These are phyloP conservation scores for Kodamaea sagamina DNA, from an alignment of 805 yeast species.

Conservation along the genomic window DNA sequence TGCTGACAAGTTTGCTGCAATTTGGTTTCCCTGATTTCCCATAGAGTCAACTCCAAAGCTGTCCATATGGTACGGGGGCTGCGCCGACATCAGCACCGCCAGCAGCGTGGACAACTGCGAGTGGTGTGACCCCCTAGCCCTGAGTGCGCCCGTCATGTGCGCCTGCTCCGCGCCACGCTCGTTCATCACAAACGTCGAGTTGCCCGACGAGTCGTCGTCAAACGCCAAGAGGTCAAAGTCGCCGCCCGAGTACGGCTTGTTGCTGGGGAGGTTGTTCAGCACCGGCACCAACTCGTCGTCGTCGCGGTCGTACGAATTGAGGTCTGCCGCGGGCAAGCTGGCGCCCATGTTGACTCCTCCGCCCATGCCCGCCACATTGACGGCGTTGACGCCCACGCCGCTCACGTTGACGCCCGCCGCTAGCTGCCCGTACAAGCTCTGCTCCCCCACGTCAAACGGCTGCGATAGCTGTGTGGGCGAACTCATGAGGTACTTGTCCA, in stretches of 20 bases:
- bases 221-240: conserved; percentile 9
- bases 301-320: conserved; percentile 9
- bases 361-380: no score
- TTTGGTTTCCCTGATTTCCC: no score
- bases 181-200: conserved; percentile 4
- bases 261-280: conserved; percentile 16
- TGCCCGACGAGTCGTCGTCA: neutral
- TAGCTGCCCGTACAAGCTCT: neutral
- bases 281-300: conserved; percentile 23
- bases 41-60: no score
- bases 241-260: conserved; percentile 5
- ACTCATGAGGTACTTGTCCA: conserved; percentile 44
- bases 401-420: neutral
- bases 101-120: conserved; percentile 10
- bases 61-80: conserved; percentile 2
- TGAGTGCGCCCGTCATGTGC: neutral
- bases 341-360: no score
- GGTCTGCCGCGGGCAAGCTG: no score
- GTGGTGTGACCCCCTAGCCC: conserved; percentile 6
- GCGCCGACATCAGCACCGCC: conserved; percentile 8
- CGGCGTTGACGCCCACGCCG: neutral
- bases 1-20: conserved; percentile 16
- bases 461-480: conserved; percentile 42
- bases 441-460: conserved; percentile 24
- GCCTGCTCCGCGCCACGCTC: conserved; percentile 3